These are phyloP conservation scores for Clonostachys rosea DNA, from an alignment of 2,329 filamentous ascomycete species.

Conservation along the genomic window DNA sequence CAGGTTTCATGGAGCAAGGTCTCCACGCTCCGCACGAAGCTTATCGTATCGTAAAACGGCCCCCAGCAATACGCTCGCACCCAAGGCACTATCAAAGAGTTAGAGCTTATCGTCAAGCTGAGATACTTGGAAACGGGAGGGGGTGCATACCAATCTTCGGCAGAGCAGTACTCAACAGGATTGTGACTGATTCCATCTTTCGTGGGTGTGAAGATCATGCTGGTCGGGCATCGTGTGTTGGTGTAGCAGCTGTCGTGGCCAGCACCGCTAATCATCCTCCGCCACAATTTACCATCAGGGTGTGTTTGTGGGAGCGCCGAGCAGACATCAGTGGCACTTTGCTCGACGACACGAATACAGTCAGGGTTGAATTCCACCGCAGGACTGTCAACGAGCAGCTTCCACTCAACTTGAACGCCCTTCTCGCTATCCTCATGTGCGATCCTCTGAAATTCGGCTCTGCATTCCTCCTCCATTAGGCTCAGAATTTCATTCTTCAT, in stretches of 20 bases:
- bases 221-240: conserved; percentile 17
- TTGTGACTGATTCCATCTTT: conserved; percentile 23
- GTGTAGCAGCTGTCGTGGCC: conserved; percentile 25
- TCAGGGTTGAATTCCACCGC: conserved; percentile 57
- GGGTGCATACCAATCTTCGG: conserved; percentile 16
- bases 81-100: conserved; percentile 7
- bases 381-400: conserved; percentile 49
- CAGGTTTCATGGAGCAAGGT: no score
- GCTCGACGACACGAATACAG: conserved; percentile 55
- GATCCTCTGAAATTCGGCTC: conserved; percentile 36
- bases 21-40: not conserved
- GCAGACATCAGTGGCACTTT: conserved; percentile 46
- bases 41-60: conserved; percentile 9
- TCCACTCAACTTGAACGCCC: conserved; percentile 52
- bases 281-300: conserved; percentile 16
- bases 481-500: conserved; percentile 47
- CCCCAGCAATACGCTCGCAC: conserved; percentile 18
- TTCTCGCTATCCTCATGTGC: conserved; percentile 43
- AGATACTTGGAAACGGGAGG: not conserved
- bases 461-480: conserved; percentile 40
- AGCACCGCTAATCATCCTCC: conserved; percentile 19
- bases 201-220: conserved; percentile 25
- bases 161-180: conserved; percentile 14
- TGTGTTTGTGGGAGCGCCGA: conserved; percentile 14
- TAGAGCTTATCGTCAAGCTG: no score